Percentiles rank a stretch among this genome's conserved stretches.
These are phyloP conservation scores for Urostyla sp. DNA, from an alignment of 73 alveolate species.

Conservation along the genomic window DNA sequence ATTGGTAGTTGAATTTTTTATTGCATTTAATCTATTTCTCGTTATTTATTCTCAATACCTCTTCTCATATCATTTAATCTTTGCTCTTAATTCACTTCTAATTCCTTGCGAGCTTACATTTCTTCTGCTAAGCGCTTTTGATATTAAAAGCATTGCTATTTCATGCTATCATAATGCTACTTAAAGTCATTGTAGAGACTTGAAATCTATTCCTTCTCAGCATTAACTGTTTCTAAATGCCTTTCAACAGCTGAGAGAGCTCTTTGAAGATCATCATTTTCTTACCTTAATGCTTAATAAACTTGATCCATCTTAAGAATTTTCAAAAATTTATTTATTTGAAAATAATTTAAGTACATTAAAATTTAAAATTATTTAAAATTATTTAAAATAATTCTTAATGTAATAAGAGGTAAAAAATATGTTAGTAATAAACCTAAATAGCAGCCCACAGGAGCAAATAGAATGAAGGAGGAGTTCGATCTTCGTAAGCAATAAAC, in stretches of 20 bases:
- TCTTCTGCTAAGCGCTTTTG: slow-evolving; percentile 58
- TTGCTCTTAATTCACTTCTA: slow-evolving; percentile 50
- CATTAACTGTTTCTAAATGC: slow-evolving; percentile 26
- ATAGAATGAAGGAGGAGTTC: too few relatives aligned
- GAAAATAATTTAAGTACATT: too few relatives aligned
- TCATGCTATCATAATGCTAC: slow-evolving; percentile 25
- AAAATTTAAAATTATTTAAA: too few relatives aligned
- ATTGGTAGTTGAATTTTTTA: slow-evolving; percentile 70
- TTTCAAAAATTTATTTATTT: too few relatives aligned
- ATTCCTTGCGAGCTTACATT: slow-evolving; percentile 43
- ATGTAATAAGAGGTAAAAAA: too few relatives aligned
- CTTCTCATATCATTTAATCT: slow-evolving; percentile 61
- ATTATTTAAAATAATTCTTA: too few relatives aligned
- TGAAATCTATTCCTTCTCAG: slow-evolving; percentile 42
- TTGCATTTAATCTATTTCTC: slow-evolving; percentile 78
- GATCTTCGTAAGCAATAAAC: slow-evolving; percentile 9
- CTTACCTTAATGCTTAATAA: slow-evolving; percentile 6
- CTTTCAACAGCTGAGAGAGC: slow-evolving; percentile 25
- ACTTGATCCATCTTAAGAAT: slow-evolving; percentile 23
- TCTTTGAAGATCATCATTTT: slow-evolving; percentile 23
- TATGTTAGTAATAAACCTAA: too few relatives aligned
- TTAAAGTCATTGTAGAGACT: slow-evolving; percentile 53
- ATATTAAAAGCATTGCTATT: background rate
- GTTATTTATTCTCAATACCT: slow-evolving; percentile 65
- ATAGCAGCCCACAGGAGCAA: too few relatives aligned